phyloP scores from a whole-genome alignment of 345 rosid species.

The Cardamine occulta region DNA sequence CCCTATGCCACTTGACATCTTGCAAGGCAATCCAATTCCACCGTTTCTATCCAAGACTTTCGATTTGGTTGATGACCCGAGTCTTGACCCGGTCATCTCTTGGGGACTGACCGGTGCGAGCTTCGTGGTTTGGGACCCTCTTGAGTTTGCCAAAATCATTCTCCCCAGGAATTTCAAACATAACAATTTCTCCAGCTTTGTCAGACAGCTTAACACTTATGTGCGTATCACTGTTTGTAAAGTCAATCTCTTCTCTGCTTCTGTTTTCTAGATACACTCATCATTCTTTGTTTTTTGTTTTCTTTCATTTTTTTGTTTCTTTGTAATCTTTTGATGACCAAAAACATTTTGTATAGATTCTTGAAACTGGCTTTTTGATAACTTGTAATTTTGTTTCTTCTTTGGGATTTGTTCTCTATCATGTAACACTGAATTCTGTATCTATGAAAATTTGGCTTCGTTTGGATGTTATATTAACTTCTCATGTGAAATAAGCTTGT shows the following conservation, averaged over 20 bases:
- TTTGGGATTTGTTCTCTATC: conserved; percentile 11
- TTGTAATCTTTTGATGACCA: conserved; percentile 7
- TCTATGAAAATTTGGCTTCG: background rate
- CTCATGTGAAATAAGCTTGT: conserved; percentile 5
- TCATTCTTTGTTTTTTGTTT: background rate
- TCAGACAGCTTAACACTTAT: conserved; percentile 95
- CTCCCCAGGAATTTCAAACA: conserved; percentile 96
- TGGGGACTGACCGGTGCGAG: conserved; percentile 79
- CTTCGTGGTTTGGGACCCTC: conserved; percentile 92
- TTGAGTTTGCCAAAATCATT: conserved; percentile 72
- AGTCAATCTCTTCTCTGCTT: conserved; percentile 42
- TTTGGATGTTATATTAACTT: background rate
- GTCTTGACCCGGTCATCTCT: conserved; percentile 77
- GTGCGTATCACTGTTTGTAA: conserved; percentile 65
- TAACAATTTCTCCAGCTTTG: conserved; percentile 95
- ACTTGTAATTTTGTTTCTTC: conserved; percentile 22
- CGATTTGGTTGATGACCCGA: conserved; percentile 81
- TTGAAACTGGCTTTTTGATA: conserved; percentile 16
- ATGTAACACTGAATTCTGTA: conserved; percentile 27
- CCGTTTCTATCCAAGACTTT: conserved; percentile 85
- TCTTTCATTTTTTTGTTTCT: background rate
- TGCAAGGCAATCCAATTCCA: conserved; percentile 70
- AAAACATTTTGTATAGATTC: conserved; percentile 27
- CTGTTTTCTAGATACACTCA: conserved; percentile 21
- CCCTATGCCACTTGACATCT: conserved; percentile 65